Conservation (phyloP, 2,329 filamentous ascomycete species). For the Pseudocercospora pini-densiflorae region DNA sequence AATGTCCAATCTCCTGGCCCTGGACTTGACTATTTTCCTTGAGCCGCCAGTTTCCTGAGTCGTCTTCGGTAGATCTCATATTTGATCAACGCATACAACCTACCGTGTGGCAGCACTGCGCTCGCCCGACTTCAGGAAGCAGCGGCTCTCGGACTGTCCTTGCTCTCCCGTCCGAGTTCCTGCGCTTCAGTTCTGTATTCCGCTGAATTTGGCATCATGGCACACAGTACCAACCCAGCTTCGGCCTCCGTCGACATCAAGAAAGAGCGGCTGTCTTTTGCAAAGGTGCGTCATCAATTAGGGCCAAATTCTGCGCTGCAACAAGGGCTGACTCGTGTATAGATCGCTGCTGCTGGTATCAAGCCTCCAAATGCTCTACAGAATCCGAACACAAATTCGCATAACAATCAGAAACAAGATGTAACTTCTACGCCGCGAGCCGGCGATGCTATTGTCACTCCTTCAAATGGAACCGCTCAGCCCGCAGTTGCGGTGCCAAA, state of each 20-base stretch:
- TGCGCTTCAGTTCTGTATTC: conserved; percentile 21
- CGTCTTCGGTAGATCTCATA: conserved; percentile 35
- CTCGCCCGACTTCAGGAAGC: conserved; percentile 42
- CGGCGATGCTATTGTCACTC: conserved; percentile 24
- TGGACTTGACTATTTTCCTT: conserved; percentile 55
- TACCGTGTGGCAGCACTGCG: conserved; percentile 38
- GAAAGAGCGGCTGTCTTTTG: conserved; percentile 43
- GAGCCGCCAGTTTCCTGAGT: conserved; percentile 52
- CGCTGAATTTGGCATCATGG: conserved; percentile 38
- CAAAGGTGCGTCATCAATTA: conserved; percentile 38
- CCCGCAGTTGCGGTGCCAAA: conserved; percentile 18
- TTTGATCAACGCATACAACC: conserved; percentile 25
- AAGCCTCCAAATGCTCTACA: conserved; percentile 34
- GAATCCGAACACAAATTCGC: conserved; percentile 17
- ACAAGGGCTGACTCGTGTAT: conserved; percentile 18
- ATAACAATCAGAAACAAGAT: conserved; percentile 22
- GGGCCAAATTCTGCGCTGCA: neutral
- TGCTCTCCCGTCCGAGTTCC: conserved; percentile 15
- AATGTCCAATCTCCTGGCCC: conserved; percentile 54
- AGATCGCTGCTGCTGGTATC: conserved; percentile 41
- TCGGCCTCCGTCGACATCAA: conserved; percentile 31
- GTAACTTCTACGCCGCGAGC: conserved; percentile 31
- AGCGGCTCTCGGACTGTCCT: conserved; percentile 40
- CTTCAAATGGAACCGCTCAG: conserved; percentile 20
- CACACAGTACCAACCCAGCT: conserved; percentile 26